phyloP scores from a whole-genome alignment of 2,329 filamentous ascomycete genomes.

The Emergomyces orientalis region DNA sequence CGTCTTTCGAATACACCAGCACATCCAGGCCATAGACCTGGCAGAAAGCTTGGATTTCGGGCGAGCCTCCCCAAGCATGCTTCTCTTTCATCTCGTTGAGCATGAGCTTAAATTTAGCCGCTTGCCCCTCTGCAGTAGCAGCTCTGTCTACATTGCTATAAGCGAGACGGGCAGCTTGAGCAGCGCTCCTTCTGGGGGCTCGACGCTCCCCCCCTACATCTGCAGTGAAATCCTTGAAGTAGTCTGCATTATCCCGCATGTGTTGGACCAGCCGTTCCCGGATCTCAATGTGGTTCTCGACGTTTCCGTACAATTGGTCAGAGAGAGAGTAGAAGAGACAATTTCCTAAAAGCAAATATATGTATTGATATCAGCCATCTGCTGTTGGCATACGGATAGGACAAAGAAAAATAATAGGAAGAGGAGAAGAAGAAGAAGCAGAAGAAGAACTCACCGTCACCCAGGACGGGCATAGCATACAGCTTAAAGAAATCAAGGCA shows the following conservation, averaged over 20 bases:
- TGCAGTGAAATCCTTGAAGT: conserved; percentile 56
- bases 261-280: conserved; percentile 51
- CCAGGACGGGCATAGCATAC: conserved; percentile 50
- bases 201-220: conserved; percentile 49
- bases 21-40: conserved; percentile 53
- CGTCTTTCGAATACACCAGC: conserved; percentile 45
- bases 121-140: conserved; percentile 47
- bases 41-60: conserved; percentile 59
- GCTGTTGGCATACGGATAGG: neutral
- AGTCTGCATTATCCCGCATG: conserved; percentile 50
- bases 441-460: conserved; percentile 49
- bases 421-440: conserved; percentile 15
- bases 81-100: conserved; percentile 51
- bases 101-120: conserved; percentile 50
- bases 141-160: conserved; percentile 39
- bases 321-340: conserved; percentile 61
- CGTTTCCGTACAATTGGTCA: conserved; percentile 56
- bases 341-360: conserved; percentile 45
- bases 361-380: neutral
- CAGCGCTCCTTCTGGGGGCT: conserved; percentile 45
- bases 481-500: conserved; percentile 47
- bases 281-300: conserved; percentile 49
- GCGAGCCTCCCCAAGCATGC: conserved; percentile 56
- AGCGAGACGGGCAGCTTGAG: conserved; percentile 40
- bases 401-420: conserved; percentile 10